These are phyloP conservation scores for Russula abietina DNA, from an alignment of 768 basidiomycete species.

Conservation along the genomic window DNA sequence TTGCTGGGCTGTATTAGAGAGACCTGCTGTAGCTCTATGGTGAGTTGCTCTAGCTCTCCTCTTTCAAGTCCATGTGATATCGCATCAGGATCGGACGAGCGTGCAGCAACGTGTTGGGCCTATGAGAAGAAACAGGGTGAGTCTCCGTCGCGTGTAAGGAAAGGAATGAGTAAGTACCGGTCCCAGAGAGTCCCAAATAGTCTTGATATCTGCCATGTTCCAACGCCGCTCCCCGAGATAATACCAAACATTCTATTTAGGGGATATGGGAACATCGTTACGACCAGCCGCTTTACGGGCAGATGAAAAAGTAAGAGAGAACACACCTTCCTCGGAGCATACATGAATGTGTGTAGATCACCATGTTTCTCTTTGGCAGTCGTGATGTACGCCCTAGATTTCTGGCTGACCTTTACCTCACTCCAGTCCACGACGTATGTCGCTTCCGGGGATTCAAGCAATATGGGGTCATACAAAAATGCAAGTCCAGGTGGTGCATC, in stretches of 20 bases:
- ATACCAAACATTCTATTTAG: slow-evolving; percentile 17
- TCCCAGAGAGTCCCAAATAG: slow-evolving; percentile 14
- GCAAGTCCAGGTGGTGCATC: slow-evolving; percentile 35
- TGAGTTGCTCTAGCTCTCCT: slow-evolving; percentile 41
- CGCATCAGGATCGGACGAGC: slow-evolving; percentile 33
- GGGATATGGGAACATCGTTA: not conserved
- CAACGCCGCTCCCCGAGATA: slow-evolving; percentile 23
- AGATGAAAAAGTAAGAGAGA: not conserved
- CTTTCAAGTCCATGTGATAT: slow-evolving; percentile 37
- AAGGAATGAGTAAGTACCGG: slow-evolving; percentile 15
- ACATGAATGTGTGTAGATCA: slow-evolving; percentile 48
- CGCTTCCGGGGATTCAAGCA: slow-evolving; percentile 41
- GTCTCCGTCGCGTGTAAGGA: not conserved
- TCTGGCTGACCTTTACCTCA: slow-evolving; percentile 31
- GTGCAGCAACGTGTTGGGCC: slow-evolving; percentile 26
- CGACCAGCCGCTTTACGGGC: not conserved
- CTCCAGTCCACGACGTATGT: slow-evolving; percentile 54
- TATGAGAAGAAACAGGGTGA: not conserved
- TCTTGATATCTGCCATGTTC: slow-evolving; percentile 8
- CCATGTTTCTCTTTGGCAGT: slow-evolving; percentile 21
- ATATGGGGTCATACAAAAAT: slow-evolving; percentile 51
- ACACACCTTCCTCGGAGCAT: slow-evolving; percentile 41
- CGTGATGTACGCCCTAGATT: slow-evolving; percentile 34
- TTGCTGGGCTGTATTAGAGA: slow-evolving; percentile 2
- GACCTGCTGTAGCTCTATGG: slow-evolving; percentile 15